Evolutionary conservation across 768 basidiomycete genomes (phyloP), one percentile per base, ranked within the genome.

Genomic region (Pisolithus albus): DNA sequence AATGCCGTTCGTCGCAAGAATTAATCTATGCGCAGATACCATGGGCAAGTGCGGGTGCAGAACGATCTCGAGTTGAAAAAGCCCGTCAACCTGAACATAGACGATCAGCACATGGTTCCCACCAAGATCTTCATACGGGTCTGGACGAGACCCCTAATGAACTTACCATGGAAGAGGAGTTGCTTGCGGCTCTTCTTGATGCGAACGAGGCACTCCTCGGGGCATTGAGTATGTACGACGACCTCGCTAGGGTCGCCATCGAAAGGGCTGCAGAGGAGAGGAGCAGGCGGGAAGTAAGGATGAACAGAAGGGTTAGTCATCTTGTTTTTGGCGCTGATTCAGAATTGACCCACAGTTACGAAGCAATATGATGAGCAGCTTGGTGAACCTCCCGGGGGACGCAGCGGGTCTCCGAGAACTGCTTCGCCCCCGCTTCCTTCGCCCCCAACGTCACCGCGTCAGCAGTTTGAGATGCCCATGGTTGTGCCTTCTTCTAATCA

Each of bases 41-140:
- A 7, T 95, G 93, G 92, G 93, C 93, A 4, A 79, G 83, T 19
- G 83, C 90, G 1, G 80, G 84, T 13, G 92, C 92, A 1, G 85
- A 87, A 58, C 80, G 80, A 43, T 86, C 86, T 7, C 75, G 87
- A 32, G 59, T 61, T 11, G 66, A 56, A 55, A 62, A 10, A 65
- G 61, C 18, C 59, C 54, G n/a, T 13, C 32, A 34, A 54, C 45
- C 52, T 18, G 50, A 50, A 23, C 56, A 46, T 46, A 45, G 58
- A 55, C 40, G 62, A 64, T 52, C 56, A n/a, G 50, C 46, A 0
- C 58, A 64, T 36, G 65, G 47, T 7, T 56, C 57, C 7, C 61
- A 61, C 37, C 59, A 51, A 47, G 59, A 64, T 26, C 46, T 50
- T n/a, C n/a, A 51, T 57, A 57, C 59, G 51, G 59, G 65, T 53